phyloP scores from a whole-genome alignment of 1,284 basidiomycete genomes.

The Malassezia caprae region DNA sequence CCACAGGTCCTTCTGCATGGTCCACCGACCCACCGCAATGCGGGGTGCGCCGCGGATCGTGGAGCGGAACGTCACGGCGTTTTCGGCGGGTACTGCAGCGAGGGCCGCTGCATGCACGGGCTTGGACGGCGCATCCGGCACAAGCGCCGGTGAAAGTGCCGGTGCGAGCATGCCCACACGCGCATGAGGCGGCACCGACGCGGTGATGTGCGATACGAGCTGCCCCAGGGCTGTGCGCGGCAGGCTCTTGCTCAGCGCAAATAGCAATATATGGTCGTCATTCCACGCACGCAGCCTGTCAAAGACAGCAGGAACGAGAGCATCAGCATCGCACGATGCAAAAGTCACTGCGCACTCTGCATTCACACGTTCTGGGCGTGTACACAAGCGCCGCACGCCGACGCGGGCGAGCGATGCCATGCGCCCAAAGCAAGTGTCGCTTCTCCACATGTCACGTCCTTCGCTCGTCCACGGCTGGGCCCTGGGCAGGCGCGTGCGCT shows the following conservation, averaged over 20 bases:
- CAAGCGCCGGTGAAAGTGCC: slow-evolving; percentile 23
- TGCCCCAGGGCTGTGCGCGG: slow-evolving; percentile 23
- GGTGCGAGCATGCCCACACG: slow-evolving; percentile 14
- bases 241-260: slow-evolving; percentile 30
- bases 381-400: not conserved
- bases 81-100: slow-evolving; percentile 23
- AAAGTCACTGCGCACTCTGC: not conserved
- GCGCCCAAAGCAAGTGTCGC: not conserved
- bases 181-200: slow-evolving; percentile 12
- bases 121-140: slow-evolving; percentile 16
- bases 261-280: slow-evolving; percentile 15
- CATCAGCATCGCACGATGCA: not conserved
- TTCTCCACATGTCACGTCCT: not conserved
- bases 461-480: not conserved
- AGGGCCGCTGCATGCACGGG: slow-evolving; percentile 27
- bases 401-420: not conserved
- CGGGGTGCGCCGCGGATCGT: slow-evolving; percentile 28
- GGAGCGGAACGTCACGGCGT: slow-evolving; percentile 28
- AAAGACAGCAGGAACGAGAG: not conserved
- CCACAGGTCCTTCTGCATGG: slow-evolving; percentile 30
- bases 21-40: slow-evolving; percentile 33
- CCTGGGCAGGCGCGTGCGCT: not conserved
- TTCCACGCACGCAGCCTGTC: not conserved
- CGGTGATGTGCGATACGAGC: slow-evolving; percentile 22
- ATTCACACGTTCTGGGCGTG: not conserved